phyloP scores from a whole-genome alignment of 495 filamentous ascomycete species.

The Hypoxylon crocopeplum region DNA sequence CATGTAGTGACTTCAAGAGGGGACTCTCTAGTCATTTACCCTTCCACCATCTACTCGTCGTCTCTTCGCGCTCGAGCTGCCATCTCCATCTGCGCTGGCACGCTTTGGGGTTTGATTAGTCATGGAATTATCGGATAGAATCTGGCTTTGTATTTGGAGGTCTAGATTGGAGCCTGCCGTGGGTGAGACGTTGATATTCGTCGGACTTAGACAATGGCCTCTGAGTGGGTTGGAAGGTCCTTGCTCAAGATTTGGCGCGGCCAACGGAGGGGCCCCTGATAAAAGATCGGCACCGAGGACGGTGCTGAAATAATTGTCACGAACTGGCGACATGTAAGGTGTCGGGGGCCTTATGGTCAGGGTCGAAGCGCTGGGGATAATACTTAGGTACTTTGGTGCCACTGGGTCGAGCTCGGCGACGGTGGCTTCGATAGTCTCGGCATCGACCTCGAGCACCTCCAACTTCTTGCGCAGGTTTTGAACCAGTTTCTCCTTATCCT shows the following conservation, averaged over 20 bases:
- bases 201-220: slow-evolving; percentile 15
- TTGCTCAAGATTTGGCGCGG: slow-evolving; percentile 6
- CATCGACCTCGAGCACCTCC: slow-evolving; percentile 28
- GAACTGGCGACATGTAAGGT: slow-evolving; percentile 26
- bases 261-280: slow-evolving; percentile 1
- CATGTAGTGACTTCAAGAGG: not conserved
- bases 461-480: slow-evolving; percentile 32
- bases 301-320: slow-evolving; percentile 34
- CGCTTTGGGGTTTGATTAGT: slow-evolving; percentile 16
- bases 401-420: slow-evolving; percentile 27
- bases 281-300: slow-evolving; percentile 25
- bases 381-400: slow-evolving; percentile 29
- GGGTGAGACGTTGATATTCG: slow-evolving; percentile 31
- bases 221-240: slow-evolving; percentile 5
- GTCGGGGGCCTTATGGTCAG: slow-evolving; percentile 26
- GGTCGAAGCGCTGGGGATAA: slow-evolving; percentile 36
- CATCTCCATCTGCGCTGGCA: slow-evolving; percentile 6
- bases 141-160: slow-evolving; percentile 16
- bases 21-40: slow-evolving; percentile 11
- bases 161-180: slow-evolving; percentile 14
- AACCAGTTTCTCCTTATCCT: slow-evolving; percentile 32
- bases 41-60: slow-evolving; percentile 24
- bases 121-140: slow-evolving; percentile 20
- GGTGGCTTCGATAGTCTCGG: slow-evolving; percentile 31
- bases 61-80: slow-evolving; percentile 21